phyloP scores from a whole-genome alignment of 2,329 filamentous ascomycete genomes.

The Colletotrichum sp. region DNA sequence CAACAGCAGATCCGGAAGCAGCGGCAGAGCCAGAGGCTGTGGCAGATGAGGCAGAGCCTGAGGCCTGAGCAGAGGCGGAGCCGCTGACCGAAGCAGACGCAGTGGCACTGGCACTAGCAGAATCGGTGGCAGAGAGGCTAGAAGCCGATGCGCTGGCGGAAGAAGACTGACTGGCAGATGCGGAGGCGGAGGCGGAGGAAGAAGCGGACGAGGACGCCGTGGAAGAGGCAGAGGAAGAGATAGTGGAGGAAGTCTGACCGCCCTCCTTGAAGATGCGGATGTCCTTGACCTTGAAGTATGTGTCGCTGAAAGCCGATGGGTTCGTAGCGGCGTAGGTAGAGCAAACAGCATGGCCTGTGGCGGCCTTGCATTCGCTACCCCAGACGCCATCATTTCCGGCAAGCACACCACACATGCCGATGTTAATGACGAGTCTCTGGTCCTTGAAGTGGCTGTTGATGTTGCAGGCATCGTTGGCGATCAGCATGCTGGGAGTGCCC shows the following conservation, averaged over 20 bases:
- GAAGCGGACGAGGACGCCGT: background rate
- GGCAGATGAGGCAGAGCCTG: background rate
- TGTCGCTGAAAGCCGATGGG: constrained; percentile 38
- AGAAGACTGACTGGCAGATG: background rate
- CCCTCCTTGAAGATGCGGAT: constrained; percentile 36
- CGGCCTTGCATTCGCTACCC: constrained; percentile 28
- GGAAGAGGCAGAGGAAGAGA: background rate
- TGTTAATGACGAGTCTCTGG: constrained; percentile 77
- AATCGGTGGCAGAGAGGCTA: background rate
- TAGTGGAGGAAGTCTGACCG: constrained; percentile 3
- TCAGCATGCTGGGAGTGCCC: constrained; percentile 67
- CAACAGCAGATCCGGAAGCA: background rate
- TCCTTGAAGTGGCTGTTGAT: constrained; percentile 67
- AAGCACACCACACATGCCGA: constrained; percentile 77
- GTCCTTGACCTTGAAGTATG: constrained; percentile 51
- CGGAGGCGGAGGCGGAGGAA: background rate
- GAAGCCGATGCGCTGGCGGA: background rate
- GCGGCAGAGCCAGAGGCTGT: background rate
- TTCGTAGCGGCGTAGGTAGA: constrained; percentile 40
- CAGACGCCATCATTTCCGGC: constrained; percentile 48
- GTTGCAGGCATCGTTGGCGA: constrained; percentile 65
- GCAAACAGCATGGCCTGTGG: constrained; percentile 34
- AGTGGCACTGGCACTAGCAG: background rate
- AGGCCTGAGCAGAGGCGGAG: background rate
- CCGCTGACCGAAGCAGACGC: background rate